Base-by-base conservation (phyloP, 768 basidiomycete species). In the Hebeloma cylindrosporum region DNA sequence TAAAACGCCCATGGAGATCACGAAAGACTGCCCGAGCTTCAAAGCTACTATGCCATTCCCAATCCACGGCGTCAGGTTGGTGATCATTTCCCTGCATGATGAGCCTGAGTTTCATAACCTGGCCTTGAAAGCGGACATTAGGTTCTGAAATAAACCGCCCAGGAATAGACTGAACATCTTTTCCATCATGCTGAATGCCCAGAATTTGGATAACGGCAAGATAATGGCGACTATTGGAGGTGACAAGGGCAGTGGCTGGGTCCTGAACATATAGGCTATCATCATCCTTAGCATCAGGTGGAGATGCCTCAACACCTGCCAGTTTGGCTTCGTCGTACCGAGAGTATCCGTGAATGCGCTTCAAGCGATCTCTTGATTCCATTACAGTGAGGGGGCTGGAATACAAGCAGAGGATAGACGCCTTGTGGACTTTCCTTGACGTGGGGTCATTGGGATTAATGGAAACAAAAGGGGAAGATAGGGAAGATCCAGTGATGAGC, bases 311-410 rank as follows among this genome's bases (percentile, higher is more conserved):
- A n/a, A n/a, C n/a, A n/a, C n/a, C n/a, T n/a, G n/a, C n/a, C n/a
- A n/a, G n/a, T n/a, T n/a, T n/a, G n/a, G 29, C 14, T 36, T 53
- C 44, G 20, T 53, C 11, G 31, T 46, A 50, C 20, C 37, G 38
- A 11, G 48, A 46, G 28, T 18, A 53, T 0, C 52, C 44, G 8
- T 44, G 35, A 16, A 53, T 44, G 6, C 44, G 43, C 16, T 49
- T 49, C 4, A 53, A 41, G n/a, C 52, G 39, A 23, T 53, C 48
- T 20, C 49, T 53, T 14, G 52, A 53, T n/a, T 53, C 47, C 3
- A 30, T 27, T n/a, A 40, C 22, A n/a, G 47, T 30, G 3, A 49
- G 29, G 1, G 43, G 52, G 16, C 22, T 43, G 4, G 44, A 53
- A 39, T 49, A 52, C 3, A 45, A 23, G 3, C 46, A 32, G 2